Base-by-base conservation (phyloP, 2,329 filamentous ascomycete genomes). In the Xylaria sp. region DNA sequence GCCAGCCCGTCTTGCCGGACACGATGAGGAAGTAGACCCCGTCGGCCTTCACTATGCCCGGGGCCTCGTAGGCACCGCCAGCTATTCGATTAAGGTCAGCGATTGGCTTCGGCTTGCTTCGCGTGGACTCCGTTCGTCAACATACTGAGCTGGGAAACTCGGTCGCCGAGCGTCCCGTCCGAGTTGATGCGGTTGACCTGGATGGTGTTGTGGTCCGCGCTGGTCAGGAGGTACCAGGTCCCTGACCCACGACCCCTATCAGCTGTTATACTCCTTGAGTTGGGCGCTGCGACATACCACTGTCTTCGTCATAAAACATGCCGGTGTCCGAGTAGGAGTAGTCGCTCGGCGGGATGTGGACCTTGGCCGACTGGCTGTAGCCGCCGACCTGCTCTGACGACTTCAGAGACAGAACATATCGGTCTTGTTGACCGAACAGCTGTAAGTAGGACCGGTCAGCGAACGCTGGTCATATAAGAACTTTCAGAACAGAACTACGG, bases 261-360 rank as follows among this genome's bases (percentile, higher is more conserved):
- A 62, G 47, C 42, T 24, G 50, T 40, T 2, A 41, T n/a, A 11
- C 16, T 19, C 49, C 16, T 17, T 9, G 39, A 18, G 26, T 26
- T 16, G 20, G 21, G 13, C 13, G 4, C 7, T 39, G n/a, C 17
- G 5, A 16, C 53, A 56, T 43, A 64, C 64, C 41, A 5, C 58
- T 50, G 46, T 55, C 62, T 18, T 71, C 65, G 50, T 76, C 73
- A 11, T 63, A 54, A 50, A 74, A 75, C 69, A 76, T 75, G 7
- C 73, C 73, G 6, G 72, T 74, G 45, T 75, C 72, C 1, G 69
- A 72, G 50, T 75, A 75, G 1, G 68, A 66, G 59, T 74, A 74
- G 39, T 63, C 61, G 45, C 66, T 69, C 13, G 73, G 73, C 3
- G 73, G 73, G 1, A 75, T 63, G 20, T 68, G 60, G 1, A 73